A percentile compares a stretch with the other conserved stretches of the same genome.
Conservation (phyloP, 129 eudicot species). For the Scalesia atractyloides region DNA sequence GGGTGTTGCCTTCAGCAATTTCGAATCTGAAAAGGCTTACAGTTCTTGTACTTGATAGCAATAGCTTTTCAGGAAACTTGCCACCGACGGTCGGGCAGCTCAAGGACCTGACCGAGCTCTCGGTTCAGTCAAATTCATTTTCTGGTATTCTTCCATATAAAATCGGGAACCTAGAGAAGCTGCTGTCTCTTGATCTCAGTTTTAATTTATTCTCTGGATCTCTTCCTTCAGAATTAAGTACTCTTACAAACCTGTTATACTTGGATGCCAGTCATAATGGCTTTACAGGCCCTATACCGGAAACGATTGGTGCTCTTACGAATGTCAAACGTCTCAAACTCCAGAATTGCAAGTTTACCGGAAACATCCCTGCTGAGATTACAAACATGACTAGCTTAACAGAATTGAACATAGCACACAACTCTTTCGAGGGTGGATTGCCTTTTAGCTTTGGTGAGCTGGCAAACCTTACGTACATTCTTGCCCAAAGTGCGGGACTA, state of each 20-base stretch:
- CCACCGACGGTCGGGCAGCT: slow-evolving; percentile 71
- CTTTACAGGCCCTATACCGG: slow-evolving; percentile 61
- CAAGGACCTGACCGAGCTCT: slow-evolving; percentile 60
- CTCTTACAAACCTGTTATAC: slow-evolving; percentile 56
- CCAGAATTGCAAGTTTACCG: slow-evolving; percentile 56
- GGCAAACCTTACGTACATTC: slow-evolving; percentile 55
- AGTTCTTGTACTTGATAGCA: slow-evolving; percentile 73
- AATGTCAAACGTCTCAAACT: slow-evolving; percentile 50
- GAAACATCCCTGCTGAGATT: slow-evolving; percentile 66
- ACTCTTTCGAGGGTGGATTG: slow-evolving; percentile 62
- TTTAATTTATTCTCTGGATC: slow-evolving; percentile 64
- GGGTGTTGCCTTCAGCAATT: slow-evolving; percentile 46
- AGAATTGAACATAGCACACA: slow-evolving; percentile 63
- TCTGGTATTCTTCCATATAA: slow-evolving; percentile 74
- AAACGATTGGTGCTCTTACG: slow-evolving; percentile 51
- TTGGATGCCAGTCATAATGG: slow-evolving; percentile 61
- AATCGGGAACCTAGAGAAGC: slow-evolving; percentile 53
- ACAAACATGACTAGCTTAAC: slow-evolving; percentile 54
- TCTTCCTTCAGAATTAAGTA: slow-evolving; percentile 63
- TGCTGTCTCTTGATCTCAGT: slow-evolving; percentile 74
- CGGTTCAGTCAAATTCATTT: slow-evolving; percentile 62
- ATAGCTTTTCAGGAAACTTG: slow-evolving; percentile 60
- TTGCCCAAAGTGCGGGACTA: slow-evolving; percentile 64
- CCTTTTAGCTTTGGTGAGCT: slow-evolving; percentile 66
- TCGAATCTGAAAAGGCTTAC: slow-evolving; percentile 46